These are phyloP conservation scores for Daldinia sp. DNA, from an alignment of 2,329 filamentous ascomycete species.

Conservation along the genomic window DNA sequence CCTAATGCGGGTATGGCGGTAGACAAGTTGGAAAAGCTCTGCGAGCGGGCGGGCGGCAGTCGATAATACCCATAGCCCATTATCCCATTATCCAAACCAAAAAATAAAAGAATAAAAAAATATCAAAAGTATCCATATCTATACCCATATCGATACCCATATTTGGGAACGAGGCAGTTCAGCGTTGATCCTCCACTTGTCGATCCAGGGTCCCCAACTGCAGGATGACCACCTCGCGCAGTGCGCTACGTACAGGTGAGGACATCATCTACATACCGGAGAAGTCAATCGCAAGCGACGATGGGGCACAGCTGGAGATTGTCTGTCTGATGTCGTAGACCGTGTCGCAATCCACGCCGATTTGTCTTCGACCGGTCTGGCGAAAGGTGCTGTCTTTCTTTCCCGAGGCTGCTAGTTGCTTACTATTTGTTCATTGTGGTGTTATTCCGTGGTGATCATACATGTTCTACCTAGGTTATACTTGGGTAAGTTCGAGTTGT, in stretches of 20 bases:
- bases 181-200: constrained; percentile 22
- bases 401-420: constrained; percentile 18
- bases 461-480: constrained; percentile 1
- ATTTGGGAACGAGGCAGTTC: constrained; percentile 17
- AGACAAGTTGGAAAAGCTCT: not conserved
- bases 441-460: constrained; percentile 5
- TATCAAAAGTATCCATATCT: too few species aligned
- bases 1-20: constrained; percentile 2
- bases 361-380: not conserved
- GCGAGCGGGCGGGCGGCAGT: not conserved
- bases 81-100: too few species aligned
- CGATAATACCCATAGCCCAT: too few species aligned
- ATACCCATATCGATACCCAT: constrained; percentile 12
- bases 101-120: too few species aligned
- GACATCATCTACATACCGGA: constrained; percentile 6
- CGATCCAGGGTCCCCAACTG: constrained; percentile 35
- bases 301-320: constrained; percentile 5
- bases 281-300: constrained; percentile 8
- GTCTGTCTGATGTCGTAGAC: constrained; percentile 7
- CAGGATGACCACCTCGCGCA: not conserved
- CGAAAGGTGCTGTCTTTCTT: not conserved
- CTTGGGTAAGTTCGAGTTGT: not conserved
- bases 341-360: constrained; percentile 15
- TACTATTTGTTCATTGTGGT: constrained; percentile 18
- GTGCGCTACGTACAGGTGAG: constrained; percentile 17